Conservation (phyloP, 78 protist genomes). For the Corallochytrium limacisporum region DNA sequence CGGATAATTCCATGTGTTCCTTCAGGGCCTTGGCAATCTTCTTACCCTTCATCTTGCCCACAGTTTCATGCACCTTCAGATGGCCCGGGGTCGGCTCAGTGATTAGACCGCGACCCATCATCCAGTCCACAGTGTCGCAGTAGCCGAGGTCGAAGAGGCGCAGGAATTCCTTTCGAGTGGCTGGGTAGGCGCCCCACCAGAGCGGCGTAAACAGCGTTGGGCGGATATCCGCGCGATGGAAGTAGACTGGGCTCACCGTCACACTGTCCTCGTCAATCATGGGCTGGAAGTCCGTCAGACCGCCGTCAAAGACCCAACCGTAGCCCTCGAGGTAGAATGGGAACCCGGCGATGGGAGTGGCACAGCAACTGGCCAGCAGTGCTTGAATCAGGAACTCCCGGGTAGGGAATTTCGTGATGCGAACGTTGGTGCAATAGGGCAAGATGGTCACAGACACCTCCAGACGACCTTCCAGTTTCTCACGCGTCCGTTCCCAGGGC, state of each 20-base stretch:
- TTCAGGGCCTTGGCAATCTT: too few relatives aligned
- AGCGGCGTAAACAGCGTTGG: not conserved
- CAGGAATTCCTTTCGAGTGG: not conserved
- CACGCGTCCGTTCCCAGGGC: not conserved
- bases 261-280: not conserved
- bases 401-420: not conserved
- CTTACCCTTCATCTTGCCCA: too few relatives aligned
- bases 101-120: not conserved
- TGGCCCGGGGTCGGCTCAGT: too few relatives aligned
- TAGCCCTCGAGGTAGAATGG: not conserved
- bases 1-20: too few relatives aligned
- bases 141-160: not conserved
- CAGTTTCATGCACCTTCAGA: too few relatives aligned
- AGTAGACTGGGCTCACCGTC: constrained; percentile 1
- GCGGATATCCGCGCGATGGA: constrained; percentile 7
- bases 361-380: constrained; percentile 1
- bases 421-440: not conserved
- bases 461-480: not conserved
- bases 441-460: not conserved
- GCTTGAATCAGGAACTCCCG: not conserved
- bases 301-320: not conserved
- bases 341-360: constrained; percentile 5
- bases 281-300: constrained; percentile 3
- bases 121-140: not conserved
- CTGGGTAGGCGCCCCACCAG: constrained; percentile 1